Conservation (phyloP, 371 early-diverging fungal genomes). For the Mycotypha africana region DNA sequence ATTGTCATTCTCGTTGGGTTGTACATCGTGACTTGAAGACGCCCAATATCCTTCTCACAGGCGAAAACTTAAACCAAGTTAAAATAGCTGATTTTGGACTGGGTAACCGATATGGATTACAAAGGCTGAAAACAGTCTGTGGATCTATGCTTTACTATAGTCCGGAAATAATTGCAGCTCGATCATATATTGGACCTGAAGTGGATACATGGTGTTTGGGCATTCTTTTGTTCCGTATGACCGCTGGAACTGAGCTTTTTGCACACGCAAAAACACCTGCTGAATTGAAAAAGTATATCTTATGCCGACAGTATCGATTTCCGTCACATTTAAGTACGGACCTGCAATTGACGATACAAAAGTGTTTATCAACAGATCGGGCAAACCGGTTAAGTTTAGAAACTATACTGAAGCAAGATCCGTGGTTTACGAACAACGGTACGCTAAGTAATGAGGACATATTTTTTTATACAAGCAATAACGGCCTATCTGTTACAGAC, state of each 20-base stretch:
- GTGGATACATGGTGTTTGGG: slow-evolving; percentile 80
- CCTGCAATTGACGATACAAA: slow-evolving; percentile 44
- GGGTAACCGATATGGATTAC: slow-evolving; percentile 64
- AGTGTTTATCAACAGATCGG: slow-evolving; percentile 45
- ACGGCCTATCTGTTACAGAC: too few species aligned
- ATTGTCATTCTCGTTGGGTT: slow-evolving; percentile 69
- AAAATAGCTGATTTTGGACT: slow-evolving; percentile 84
- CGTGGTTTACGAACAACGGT: slow-evolving; percentile 44
- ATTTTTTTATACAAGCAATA: slow-evolving; percentile 11
- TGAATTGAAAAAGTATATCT: slow-evolving; percentile 63
- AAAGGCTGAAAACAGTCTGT: slow-evolving; percentile 73
- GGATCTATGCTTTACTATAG: slow-evolving; percentile 51
- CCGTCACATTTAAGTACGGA: slow-evolving; percentile 39
- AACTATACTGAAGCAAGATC: slow-evolving; percentile 41
- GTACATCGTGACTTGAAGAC: slow-evolving; percentile 81
- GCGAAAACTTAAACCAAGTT: slow-evolving; percentile 28
- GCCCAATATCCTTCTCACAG: slow-evolving; percentile 50
- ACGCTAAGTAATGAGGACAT: slow-evolving; percentile 24
- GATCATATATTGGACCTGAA: slow-evolving; percentile 60
- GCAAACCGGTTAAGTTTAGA: slow-evolving; percentile 41
- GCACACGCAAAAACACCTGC: slow-evolving; percentile 57
- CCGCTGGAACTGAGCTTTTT: slow-evolving; percentile 89
- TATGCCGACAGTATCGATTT: slow-evolving; percentile 48
- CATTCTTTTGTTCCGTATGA: slow-evolving; percentile 85
- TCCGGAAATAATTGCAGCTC: slow-evolving; percentile 64